phyloP scores from a whole-genome alignment of 1,284 basidiomycete species.

The Cutaneotrichosporon sp. region DNA sequence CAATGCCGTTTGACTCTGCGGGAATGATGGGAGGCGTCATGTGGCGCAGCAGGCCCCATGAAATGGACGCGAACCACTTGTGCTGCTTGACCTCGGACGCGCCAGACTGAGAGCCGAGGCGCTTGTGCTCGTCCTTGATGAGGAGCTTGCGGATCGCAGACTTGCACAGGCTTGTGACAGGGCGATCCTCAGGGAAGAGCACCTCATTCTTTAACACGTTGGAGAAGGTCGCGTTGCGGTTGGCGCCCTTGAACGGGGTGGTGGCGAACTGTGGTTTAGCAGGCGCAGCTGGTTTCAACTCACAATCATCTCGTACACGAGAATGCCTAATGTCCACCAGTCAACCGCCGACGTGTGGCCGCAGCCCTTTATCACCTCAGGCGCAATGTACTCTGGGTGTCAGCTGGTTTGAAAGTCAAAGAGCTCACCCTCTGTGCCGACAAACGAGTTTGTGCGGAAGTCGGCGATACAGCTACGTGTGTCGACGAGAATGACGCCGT shows the following conservation, averaged over 20 bases:
- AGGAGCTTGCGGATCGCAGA: slow-evolving; percentile 82
- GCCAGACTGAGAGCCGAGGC: slow-evolving; percentile 86
- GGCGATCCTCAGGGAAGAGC: slow-evolving; percentile 80
- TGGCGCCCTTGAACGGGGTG: slow-evolving; percentile 96
- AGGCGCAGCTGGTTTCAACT: slow-evolving; percentile 53
- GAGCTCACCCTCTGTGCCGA: slow-evolving; percentile 70
- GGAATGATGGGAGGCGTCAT: slow-evolving; percentile 91
- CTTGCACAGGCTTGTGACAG: slow-evolving; percentile 81
- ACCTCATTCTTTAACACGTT: slow-evolving; percentile 90
- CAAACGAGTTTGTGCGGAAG: slow-evolving; percentile 97
- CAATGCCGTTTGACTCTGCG: slow-evolving; percentile 72
- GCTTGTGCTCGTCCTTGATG: slow-evolving; percentile 87
- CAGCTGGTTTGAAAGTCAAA: not conserved
- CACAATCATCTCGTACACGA: slow-evolving; percentile 99
- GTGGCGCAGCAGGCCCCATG: slow-evolving; percentile 94
- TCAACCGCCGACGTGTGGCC: slow-evolving; percentile 98
- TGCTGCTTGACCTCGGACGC: slow-evolving; percentile 98
- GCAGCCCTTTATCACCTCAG: slow-evolving; percentile 95
- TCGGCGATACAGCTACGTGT: slow-evolving; percentile 96
- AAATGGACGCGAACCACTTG: slow-evolving; percentile 95
- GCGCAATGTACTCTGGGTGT: slow-evolving; percentile 87
- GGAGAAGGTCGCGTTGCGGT: slow-evolving; percentile 92
- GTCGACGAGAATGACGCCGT: slow-evolving; percentile 81
- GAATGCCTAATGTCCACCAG: slow-evolving; percentile 98
- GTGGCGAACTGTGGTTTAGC: slow-evolving; percentile 72